A percentile compares a stretch with the other conserved stretches of the same genome.
These are phyloP conservation scores for Lasiosphaeria hispida DNA, from an alignment of 495 filamentous ascomycete species.

Conservation along the genomic window DNA sequence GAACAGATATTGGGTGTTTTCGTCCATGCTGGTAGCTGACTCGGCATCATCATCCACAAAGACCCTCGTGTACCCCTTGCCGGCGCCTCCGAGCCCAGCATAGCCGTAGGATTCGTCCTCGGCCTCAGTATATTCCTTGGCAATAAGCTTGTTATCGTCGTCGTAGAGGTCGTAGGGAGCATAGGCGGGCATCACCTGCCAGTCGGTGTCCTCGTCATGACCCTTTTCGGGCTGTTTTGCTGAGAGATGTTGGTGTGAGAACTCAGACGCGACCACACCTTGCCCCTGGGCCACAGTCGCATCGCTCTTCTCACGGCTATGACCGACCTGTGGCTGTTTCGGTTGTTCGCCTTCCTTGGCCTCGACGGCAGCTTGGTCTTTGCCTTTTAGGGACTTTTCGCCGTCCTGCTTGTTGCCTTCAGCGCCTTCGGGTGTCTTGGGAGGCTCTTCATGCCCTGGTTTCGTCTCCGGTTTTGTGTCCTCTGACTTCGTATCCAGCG, in stretches of 20 bases:
- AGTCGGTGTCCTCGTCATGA: slow-evolving; percentile 61
- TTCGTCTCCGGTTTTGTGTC: slow-evolving; percentile 8
- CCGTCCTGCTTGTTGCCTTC: slow-evolving; percentile 5
- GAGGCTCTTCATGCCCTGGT: background rate
- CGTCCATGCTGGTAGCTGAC: slow-evolving; percentile 93
- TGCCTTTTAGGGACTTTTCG: slow-evolving; percentile 17
- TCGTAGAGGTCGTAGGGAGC: slow-evolving; percentile 93
- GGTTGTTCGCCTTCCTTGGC: slow-evolving; percentile 4
- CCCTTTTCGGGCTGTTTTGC: slow-evolving; percentile 48
- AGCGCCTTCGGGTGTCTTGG: background rate
- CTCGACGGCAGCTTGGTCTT: slow-evolving; percentile 23
- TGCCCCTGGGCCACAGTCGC: slow-evolving; percentile 15
- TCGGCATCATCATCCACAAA: slow-evolving; percentile 91
- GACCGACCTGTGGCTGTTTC: slow-evolving; percentile 20
- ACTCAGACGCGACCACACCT: slow-evolving; percentile 63
- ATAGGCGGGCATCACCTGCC: slow-evolving; percentile 92
- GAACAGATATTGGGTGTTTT: slow-evolving; percentile 95
- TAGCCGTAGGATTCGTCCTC: slow-evolving; percentile 73
- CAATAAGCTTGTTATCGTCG: slow-evolving; percentile 84
- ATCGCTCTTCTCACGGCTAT: slow-evolving; percentile 31
- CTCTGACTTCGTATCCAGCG: slow-evolving; percentile 12
- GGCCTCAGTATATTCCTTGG: slow-evolving; percentile 68
- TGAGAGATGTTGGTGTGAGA: slow-evolving; percentile 84
- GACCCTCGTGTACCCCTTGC: slow-evolving; percentile 91
- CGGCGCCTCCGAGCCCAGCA: slow-evolving; percentile 74